A percentile compares a stretch with the other conserved stretches of the same genome.
Evolutionary conservation across 495 filamentous ascomycete species (phyloP).

Genomic region (Penicillium fimorum): DNA sequence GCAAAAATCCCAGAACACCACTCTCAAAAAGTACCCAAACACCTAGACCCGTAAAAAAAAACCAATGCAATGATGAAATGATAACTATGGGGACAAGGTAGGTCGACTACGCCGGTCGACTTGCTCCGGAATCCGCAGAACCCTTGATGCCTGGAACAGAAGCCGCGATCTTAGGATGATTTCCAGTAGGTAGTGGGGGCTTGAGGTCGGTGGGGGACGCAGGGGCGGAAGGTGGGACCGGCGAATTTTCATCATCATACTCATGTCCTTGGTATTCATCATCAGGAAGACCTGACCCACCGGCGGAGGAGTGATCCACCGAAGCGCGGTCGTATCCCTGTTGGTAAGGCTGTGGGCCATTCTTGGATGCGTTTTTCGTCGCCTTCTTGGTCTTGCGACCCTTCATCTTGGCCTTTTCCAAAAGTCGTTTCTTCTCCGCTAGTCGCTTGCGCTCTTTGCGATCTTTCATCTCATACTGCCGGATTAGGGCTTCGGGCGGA

Average conservation of each 20-base stretch:
- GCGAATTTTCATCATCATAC: conserved; percentile 51
- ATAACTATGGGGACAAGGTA: neutral
- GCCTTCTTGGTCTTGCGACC: conserved; percentile 78
- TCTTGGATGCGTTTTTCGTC: conserved; percentile 63
- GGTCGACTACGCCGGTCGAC: conserved; percentile 36
- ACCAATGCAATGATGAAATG: conserved; percentile 16
- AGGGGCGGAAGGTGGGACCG: conserved; percentile 31
- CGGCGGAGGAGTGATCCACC: conserved; percentile 42
- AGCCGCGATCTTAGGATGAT: conserved; percentile 26
- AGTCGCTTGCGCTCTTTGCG: conserved; percentile 76
- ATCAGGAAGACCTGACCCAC: conserved; percentile 46
- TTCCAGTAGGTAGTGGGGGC: conserved; percentile 29
- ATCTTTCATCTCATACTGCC: conserved; percentile 93
- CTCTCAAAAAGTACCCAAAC: conserved; percentile 14
- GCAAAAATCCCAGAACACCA: conserved; percentile 21
- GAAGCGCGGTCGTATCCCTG: conserved; percentile 48
- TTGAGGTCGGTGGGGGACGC: conserved; percentile 36
- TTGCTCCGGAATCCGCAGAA: conserved; percentile 32
- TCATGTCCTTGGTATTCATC: conserved; percentile 56
- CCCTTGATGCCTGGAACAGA: conserved; percentile 21
- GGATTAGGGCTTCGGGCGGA: conserved; percentile 79
- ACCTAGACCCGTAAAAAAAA: conserved; percentile 5
- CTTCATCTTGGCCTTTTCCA: conserved; percentile 96
- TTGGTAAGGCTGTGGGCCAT: conserved; percentile 43
- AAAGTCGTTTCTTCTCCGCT: conserved; percentile 75